Evolutionary conservation across 352 stramenopile species (phyloP).

Genomic region (Saprolegnia diclina): DNA sequence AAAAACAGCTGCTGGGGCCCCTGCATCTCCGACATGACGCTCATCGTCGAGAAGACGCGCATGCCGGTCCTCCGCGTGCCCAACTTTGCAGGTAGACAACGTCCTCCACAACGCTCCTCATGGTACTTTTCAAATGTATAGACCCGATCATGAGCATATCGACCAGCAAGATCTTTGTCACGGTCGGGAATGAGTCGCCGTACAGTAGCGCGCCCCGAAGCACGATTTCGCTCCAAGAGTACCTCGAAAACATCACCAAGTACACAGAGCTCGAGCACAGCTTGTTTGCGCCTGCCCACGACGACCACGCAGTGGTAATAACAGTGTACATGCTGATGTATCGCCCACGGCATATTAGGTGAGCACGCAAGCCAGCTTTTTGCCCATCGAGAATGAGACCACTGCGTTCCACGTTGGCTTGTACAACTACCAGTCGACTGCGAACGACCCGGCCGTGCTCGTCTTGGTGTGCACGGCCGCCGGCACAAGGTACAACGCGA

Average conservation of each 20-base stretch:
- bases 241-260: constrained; percentile 17
- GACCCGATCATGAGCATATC: constrained; percentile 17
- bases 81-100: constrained; percentile 21
- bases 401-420: constrained; percentile 18
- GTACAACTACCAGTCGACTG: constrained; percentile 22
- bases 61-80: constrained; percentile 21
- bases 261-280: neutral
- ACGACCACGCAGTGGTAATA: constrained; percentile 11
- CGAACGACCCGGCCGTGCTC: neutral
- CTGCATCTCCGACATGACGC: constrained; percentile 26
- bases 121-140: neutral
- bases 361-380: constrained; percentile 9
- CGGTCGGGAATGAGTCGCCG: constrained; percentile 3
- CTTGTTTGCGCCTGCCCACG: neutral
- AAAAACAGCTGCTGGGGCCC: constrained; percentile 19
- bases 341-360: neutral
- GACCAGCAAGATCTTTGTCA: neutral
- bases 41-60: constrained; percentile 13
- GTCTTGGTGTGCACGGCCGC: constrained; percentile 18
- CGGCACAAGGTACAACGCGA: constrained; percentile 11
- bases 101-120: too few species aligned
- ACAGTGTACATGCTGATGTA: neutral
- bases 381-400: neutral
- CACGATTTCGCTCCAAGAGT: constrained; percentile 6
- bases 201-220: neutral